Evolutionary conservation across 2,329 filamentous ascomycete genomes (phyloP).

Genomic region (Talaromyces sp.): DNA sequence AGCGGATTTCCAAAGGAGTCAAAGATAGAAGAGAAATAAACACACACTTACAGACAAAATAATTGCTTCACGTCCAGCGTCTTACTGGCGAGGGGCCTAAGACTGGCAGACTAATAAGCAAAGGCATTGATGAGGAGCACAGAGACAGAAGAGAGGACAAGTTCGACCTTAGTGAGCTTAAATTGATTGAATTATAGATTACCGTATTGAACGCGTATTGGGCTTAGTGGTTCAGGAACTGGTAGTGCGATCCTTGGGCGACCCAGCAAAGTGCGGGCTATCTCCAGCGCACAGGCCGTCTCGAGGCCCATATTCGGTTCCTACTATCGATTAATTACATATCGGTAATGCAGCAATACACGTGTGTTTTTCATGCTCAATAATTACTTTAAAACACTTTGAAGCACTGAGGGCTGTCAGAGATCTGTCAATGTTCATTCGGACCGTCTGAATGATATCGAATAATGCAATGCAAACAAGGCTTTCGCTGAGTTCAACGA

Average conservation of each 20-base stretch:
- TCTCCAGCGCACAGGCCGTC: not conserved
- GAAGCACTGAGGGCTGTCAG: not conserved
- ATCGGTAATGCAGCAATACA: not conserved
- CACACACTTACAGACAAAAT: not conserved
- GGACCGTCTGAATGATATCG: too few species aligned
- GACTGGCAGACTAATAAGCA: not conserved
- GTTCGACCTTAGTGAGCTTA: not conserved
- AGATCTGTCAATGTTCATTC: not conserved
- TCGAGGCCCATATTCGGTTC: not conserved
- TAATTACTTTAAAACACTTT: not conserved
- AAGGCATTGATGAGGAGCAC: not conserved
- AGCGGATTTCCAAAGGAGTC: not conserved
- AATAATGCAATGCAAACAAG: not conserved
- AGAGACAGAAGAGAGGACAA: not conserved
- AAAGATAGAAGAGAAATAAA: not conserved
- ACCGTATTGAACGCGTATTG: not conserved
- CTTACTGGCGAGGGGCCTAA: not conserved
- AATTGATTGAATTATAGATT: constrained; percentile 3
- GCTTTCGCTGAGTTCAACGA: not conserved
- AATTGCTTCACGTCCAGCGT: not conserved
- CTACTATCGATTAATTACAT: not conserved
- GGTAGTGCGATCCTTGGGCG: not conserved
- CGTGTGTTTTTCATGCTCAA: not conserved
- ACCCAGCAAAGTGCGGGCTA: not conserved
- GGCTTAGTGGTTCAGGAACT: constrained; percentile 3